Evolutionary conservation across 805 yeast species (phyloP).

Genomic region (Candida corydali): DNA sequence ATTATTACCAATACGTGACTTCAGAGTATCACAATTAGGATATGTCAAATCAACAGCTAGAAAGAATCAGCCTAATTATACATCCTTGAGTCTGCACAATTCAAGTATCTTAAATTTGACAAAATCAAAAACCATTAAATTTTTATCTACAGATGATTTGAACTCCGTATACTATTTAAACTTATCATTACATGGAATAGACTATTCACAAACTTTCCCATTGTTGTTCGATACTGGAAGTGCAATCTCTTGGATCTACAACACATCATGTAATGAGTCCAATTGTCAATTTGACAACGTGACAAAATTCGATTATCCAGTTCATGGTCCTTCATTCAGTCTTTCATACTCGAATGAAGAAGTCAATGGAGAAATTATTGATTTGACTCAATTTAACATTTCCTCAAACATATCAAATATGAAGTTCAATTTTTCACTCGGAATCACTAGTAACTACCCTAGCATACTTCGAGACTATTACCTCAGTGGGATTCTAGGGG

Average conservation of each 20-base stretch:
- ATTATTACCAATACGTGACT: conserved; percentile 16
- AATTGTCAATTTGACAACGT: conserved; percentile 36
- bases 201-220: conserved; percentile 34
- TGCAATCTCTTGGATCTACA: conserved; percentile 61
- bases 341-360: conserved; percentile 47
- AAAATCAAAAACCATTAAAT: conserved; percentile 9
- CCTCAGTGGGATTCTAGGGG: conserved; percentile 59
- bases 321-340: conserved; percentile 9
- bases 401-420: conserved; percentile 5
- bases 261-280: conserved; percentile 40
- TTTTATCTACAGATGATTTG: conserved; percentile 17
- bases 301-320: conserved; percentile 16
- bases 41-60: not conserved
- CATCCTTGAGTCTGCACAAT: not conserved
- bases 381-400: conserved; percentile 25
- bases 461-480: conserved; percentile 47
- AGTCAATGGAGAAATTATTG: conserved; percentile 47
- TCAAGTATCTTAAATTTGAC: not conserved
- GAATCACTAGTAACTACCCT: conserved; percentile 52
- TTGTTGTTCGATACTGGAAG: conserved; percentile 64
- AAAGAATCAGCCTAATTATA: no score
- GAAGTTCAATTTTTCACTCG: conserved; percentile 41
- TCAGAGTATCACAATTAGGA: conserved; percentile 10
- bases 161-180: conserved; percentile 18
- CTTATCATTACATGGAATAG: conserved; percentile 16